A percentile compares a stretch with the other conserved stretches of the same genome.
Evolutionary conservation across 768 basidiomycete genomes (phyloP).

Genomic region (Xerocomellus intermedius): DNA sequence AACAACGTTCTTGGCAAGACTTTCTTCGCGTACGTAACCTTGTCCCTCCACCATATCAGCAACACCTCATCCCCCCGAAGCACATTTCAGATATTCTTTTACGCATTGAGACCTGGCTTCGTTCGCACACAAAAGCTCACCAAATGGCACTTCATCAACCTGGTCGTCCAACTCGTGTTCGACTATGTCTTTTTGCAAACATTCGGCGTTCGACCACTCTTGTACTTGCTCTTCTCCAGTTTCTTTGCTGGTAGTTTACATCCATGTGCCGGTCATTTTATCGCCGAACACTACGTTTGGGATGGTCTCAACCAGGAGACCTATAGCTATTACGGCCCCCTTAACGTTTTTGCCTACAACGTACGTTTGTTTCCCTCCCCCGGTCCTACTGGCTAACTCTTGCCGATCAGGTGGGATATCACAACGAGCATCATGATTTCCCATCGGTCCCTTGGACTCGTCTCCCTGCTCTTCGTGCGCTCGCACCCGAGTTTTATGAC

Average conservation of each 20-base stretch:
- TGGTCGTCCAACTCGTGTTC: constrained; percentile 65
- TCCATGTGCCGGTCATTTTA: constrained; percentile 96
- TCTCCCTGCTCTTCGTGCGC: constrained; percentile 72
- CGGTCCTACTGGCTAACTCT: not conserved
- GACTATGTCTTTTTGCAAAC: constrained; percentile 62
- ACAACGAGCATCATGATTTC: constrained; percentile 99
- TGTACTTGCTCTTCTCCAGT: constrained; percentile 84
- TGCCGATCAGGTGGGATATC: constrained; percentile 80
- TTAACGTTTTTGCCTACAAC: constrained; percentile 92
- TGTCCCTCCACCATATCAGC: not conserved
- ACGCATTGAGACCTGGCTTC: constrained; percentile 93
- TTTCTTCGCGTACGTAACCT: constrained; percentile 80
- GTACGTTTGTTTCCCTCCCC: constrained; percentile 43
- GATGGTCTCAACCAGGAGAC: constrained; percentile 93
- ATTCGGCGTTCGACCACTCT: constrained; percentile 48
- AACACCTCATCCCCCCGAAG: constrained; percentile 39
- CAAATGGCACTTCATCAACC: constrained; percentile 81
- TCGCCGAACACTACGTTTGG: constrained; percentile 96
- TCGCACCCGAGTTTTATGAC: constrained; percentile 94
- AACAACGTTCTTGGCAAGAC: constrained; percentile 98
- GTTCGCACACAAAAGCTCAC: constrained; percentile 82
- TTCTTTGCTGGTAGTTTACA: constrained; percentile 98
- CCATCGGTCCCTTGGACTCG: constrained; percentile 96
- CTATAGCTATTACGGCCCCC: constrained; percentile 91
- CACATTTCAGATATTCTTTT: constrained; percentile 97